phyloP scores from a whole-genome alignment of 768 basidiomycete genomes.

The Coprinopsis marcescibilis region DNA sequence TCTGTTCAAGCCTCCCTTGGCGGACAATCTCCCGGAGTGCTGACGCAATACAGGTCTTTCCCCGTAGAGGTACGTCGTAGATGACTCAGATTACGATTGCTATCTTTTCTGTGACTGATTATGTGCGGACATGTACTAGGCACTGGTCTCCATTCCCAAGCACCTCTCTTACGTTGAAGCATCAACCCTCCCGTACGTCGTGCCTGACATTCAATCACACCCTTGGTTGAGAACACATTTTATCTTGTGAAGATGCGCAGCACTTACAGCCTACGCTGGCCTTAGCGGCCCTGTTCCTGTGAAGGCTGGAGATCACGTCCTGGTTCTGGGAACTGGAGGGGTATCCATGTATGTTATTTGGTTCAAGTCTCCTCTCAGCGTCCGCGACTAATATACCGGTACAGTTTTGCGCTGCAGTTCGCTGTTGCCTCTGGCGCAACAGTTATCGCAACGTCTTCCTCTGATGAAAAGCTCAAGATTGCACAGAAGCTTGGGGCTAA shows the following conservation, averaged over 20 bases:
- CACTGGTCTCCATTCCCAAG: constrained; percentile 45
- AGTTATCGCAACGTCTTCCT: constrained; percentile 64
- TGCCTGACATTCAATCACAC: not conserved
- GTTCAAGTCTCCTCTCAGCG: not conserved
- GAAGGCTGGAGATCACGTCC: constrained; percentile 54
- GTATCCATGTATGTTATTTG: constrained; percentile 40
- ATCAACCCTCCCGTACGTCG: constrained; percentile 51
- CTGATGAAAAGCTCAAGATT: constrained; percentile 53
- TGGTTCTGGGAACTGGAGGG: constrained; percentile 52
- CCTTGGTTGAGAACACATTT: not conserved
- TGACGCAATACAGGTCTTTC: constrained; percentile 51
- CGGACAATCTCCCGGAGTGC: constrained; percentile 42
- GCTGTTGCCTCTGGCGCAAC: constrained; percentile 58
- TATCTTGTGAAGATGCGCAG: constrained; percentile 39
- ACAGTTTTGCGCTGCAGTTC: constrained; percentile 52
- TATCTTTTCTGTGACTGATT: not conserved
- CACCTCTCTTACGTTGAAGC: constrained; percentile 61
- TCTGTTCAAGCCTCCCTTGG: constrained; percentile 36
- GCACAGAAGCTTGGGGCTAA: constrained; percentile 47
- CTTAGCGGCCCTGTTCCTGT: constrained; percentile 42
- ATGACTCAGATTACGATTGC: no score
- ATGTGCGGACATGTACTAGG: constrained; percentile 21
- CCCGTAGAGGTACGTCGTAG: constrained; percentile 7
- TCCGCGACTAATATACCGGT: no score
- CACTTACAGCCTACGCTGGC: constrained; percentile 59